Evolutionary conservation across 768 basidiomycete genomes (phyloP), one percentile per base, ranked within the genome.

Genomic region (Pulveroboletus sp.): DNA sequence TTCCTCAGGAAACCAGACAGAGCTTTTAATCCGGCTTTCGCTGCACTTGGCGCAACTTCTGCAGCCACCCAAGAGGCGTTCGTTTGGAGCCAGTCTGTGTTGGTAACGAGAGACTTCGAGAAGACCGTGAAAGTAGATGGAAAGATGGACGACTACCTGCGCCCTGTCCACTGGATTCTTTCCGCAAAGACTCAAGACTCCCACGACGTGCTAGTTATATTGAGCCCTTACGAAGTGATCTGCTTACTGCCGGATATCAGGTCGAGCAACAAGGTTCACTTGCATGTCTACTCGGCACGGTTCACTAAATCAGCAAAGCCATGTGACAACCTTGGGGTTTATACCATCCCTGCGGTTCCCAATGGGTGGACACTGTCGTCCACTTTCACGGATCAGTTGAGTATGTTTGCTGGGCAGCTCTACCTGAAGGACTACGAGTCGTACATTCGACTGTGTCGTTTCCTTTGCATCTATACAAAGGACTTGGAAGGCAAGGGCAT

Each of bases 401-500:
- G 72, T 32, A 49, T 77, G 25, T 75, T 71, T 55, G 72, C 75
- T 13, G 76, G 75, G 3, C 74, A 78, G 46, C 63, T 78, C 3
- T 78, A 72, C 46, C 45, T 76, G 32, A 58, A 57, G 10, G 56
- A 70, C 20, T 56, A 66, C 21, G 50, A 47, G 11, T 55, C 67
- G 3, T 78, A 76, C 43, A 50, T 50, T 25, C 53, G 48, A 1
- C 32, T 73, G 13, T 76, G 76, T 48, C 50, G 58, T 23, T 60
- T 71, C 45, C 57, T 78, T 27, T 69, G 75, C 4, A 19, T 76
- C 10, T 52, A 63, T 7, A 67, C 76, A 6, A 68, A 58, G 13
- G 72, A 78, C 4, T 75, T 64, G 68, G 70, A 76, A 25, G 76
- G 71, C 3, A 73, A 72, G 2, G 75, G 72, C 5, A 73, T 77